Evolutionary conservation across 306 rosid species (phyloP).

Genomic region (Gastrolobium bilobum): DNA sequence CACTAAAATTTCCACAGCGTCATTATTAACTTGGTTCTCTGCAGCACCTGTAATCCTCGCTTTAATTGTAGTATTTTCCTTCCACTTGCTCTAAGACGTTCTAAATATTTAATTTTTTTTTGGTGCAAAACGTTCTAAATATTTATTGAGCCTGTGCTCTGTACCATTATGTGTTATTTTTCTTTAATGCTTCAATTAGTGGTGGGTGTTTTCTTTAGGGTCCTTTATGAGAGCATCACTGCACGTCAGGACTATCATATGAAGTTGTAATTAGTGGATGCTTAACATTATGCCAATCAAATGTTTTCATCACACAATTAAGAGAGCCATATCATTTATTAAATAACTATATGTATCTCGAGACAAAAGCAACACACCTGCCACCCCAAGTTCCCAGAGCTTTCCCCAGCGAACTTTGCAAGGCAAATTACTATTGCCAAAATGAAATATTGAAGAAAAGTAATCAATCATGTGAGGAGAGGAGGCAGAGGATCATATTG

Average conservation of each 20-base stretch:
- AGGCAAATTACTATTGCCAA: neutral
- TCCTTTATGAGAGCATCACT: neutral
- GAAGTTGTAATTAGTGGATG: constrained; percentile 20
- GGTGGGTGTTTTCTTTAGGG: neutral
- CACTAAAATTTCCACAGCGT: constrained; percentile 1
- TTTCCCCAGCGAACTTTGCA: neutral
- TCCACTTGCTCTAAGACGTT: constrained; percentile 1
- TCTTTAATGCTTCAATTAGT: neutral
- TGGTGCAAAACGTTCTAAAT: neutral
- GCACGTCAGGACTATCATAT: neutral
- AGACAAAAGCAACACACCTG: too few species aligned
- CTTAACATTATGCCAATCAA: neutral
- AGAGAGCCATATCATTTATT: neutral
- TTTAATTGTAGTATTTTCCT: constrained; percentile 3
- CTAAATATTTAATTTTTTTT: neutral
- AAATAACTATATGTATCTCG: neutral
- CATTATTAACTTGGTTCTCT: neutral
- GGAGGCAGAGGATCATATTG: neutral
- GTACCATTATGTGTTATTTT: neutral
- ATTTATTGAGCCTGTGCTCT: too few species aligned
- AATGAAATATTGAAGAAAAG: neutral
- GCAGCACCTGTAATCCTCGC: constrained; percentile 9
- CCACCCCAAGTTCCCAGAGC: neutral
- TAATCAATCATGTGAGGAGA: neutral
- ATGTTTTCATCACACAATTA: neutral